These are phyloP conservation scores for Lactifluus piperatus DNA, from an alignment of 768 basidiomycete species.

Conservation along the genomic window DNA sequence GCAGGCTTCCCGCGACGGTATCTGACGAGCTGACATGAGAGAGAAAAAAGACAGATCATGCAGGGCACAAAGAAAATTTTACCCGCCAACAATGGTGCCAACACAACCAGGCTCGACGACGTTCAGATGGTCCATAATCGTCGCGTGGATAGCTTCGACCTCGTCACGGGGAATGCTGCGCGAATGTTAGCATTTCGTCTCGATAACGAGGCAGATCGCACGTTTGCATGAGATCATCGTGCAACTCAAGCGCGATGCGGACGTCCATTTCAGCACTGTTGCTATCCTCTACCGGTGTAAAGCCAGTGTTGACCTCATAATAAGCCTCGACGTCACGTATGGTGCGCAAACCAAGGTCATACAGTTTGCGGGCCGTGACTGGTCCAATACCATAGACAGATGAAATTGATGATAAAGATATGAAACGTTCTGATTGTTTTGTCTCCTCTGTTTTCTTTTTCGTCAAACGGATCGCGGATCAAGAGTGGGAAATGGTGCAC, in stretches of 20 bases:
- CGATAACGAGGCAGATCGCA: conserved; percentile 23
- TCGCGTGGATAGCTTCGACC: conserved; percentile 64
- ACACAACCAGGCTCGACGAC: conserved; percentile 55
- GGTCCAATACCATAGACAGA: conserved; percentile 70
- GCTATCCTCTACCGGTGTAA: conserved; percentile 16
- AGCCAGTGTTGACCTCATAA: conserved; percentile 38
- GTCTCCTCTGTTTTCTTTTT: conserved; percentile 39
- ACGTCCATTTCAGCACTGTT: conserved; percentile 28
- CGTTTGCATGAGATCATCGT: conserved; percentile 46
- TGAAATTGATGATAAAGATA: conserved; percentile 47
- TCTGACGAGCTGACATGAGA: conserved; percentile 30
- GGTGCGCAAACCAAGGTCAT: conserved; percentile 55
- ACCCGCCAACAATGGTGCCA: conserved; percentile 80
- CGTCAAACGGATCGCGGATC: background rate
- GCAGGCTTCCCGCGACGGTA: conserved; percentile 77
- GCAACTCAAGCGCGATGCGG: conserved; percentile 49
- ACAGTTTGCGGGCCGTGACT: conserved; percentile 55
- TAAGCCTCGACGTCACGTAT: conserved; percentile 61
- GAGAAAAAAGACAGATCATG: background rate
- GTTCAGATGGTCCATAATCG: conserved; percentile 60
- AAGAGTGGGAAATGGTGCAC: background rate
- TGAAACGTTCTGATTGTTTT: conserved; percentile 42
- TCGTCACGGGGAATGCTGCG: conserved; percentile 66
- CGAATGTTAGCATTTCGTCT: background rate
- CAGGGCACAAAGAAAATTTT: background rate